phyloP scores from a whole-genome alignment of 495 filamentous ascomycete species.

The Talaromyces proteolyticus region DNA sequence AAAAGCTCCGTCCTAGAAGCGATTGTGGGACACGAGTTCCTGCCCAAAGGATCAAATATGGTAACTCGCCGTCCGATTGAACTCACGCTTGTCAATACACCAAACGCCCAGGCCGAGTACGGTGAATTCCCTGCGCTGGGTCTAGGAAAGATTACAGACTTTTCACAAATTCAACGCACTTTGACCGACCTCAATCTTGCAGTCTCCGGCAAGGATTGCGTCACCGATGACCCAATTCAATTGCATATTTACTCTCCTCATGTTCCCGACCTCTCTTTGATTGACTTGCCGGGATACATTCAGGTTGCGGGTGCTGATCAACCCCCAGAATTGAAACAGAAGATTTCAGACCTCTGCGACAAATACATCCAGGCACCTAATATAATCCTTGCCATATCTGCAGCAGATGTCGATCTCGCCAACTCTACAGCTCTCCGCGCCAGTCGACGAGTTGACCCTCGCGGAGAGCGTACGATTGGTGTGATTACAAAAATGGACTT shows the following conservation, averaged over 20 bases:
- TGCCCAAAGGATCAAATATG: conserved; percentile 98
- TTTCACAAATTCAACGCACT: conserved; percentile 85
- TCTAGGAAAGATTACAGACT: conserved; percentile 87
- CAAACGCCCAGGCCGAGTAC: conserved; percentile 83
- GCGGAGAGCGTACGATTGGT: conserved; percentile 93
- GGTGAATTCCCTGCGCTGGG: conserved; percentile 95
- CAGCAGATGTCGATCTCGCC: conserved; percentile 93
- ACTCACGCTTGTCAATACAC: conserved; percentile 93
- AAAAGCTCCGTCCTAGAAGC: conserved; percentile 98
- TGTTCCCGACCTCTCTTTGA: conserved; percentile 92
- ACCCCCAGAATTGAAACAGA: conserved; percentile 85
- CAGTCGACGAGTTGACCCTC: conserved; percentile 85
- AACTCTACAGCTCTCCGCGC: conserved; percentile 93
- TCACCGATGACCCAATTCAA: conserved; percentile 94
- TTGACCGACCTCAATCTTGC: conserved; percentile 93
- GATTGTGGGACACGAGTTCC: conserved; percentile 95
- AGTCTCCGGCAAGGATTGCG: conserved; percentile 83
- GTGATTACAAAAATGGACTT: conserved; percentile 99
- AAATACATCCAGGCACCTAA: conserved; percentile 97
- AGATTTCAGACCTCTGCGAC: conserved; percentile 94
- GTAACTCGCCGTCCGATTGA: conserved; percentile 95
- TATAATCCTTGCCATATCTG: conserved; percentile 94
- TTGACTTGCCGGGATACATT: conserved; percentile 96
- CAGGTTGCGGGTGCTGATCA: conserved; percentile 90
- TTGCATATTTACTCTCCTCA: conserved; percentile 91